These are phyloP conservation scores for Aureobasidium sp. DNA, from an alignment of 2,329 filamentous ascomycete species.

Conservation along the genomic window DNA sequence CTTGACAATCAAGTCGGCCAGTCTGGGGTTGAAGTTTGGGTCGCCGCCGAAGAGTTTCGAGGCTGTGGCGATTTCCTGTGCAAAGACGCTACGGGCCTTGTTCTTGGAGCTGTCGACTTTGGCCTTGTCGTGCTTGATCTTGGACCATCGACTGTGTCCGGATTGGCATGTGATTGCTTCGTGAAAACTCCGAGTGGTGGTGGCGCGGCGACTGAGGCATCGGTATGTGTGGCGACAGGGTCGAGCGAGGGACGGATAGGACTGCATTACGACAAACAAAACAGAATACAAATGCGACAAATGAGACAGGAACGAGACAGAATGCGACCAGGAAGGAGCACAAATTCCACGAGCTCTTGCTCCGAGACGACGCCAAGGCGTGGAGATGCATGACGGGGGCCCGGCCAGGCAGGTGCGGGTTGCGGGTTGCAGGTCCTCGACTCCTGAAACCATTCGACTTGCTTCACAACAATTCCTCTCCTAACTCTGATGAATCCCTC, in stretches of 20 bases:
- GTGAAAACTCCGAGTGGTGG: constrained; percentile 15
- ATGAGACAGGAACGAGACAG: neutral
- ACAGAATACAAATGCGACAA: neutral
- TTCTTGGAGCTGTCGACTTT: constrained; percentile 76
- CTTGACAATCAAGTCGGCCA: constrained; percentile 63
- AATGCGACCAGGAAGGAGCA: neutral
- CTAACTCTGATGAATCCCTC: neutral
- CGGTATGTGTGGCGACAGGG: neutral
- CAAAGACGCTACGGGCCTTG: constrained; percentile 58
- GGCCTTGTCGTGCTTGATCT: constrained; percentile 92
- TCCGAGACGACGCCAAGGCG: neutral
- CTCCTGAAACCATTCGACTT: neutral
- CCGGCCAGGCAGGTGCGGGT: neutral
- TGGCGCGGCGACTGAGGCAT: constrained; percentile 12
- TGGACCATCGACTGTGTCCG: constrained; percentile 91
- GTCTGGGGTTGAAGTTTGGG: constrained; percentile 64
- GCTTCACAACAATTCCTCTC: neutral
- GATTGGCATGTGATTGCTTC: constrained; percentile 32
- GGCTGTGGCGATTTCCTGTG: constrained; percentile 65
- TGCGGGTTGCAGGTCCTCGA: neutral
- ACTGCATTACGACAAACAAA: constrained; percentile 2
- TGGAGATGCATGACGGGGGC: constrained; percentile 1
- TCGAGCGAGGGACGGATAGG: neutral
- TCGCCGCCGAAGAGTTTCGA: constrained; percentile 76
- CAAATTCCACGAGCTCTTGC: neutral